Evolutionary conservation across 768 basidiomycete genomes (phyloP).

Genomic region (Boletus speciosus): DNA sequence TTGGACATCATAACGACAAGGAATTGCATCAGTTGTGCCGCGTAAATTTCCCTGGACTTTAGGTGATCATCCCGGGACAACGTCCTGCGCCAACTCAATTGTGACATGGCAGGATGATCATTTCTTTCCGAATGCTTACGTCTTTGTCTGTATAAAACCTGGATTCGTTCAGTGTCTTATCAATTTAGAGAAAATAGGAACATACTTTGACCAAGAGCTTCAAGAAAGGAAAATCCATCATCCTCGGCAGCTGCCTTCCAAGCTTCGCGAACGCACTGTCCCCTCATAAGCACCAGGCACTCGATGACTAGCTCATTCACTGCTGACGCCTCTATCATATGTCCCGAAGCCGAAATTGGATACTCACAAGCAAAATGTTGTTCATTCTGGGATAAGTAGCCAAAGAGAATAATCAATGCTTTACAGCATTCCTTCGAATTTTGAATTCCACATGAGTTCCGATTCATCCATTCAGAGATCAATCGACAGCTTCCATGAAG

Average conservation of each 20-base stretch:
- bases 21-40: constrained; percentile 26
- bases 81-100: constrained; percentile 8
- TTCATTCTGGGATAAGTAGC: constrained; percentile 19
- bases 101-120: background rate
- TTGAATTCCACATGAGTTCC: constrained; percentile 24
- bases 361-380: constrained; percentile 18
- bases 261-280: constrained; percentile 15
- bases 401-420: constrained; percentile 26
- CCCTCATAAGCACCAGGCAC: constrained; percentile 12
- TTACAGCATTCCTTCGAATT: constrained; percentile 30
- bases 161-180: constrained; percentile 1
- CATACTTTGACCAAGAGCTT: constrained; percentile 20
- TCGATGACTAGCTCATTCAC: constrained; percentile 20
- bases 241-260: constrained; percentile 22
- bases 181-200: background rate
- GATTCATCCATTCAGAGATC: constrained; percentile 23
- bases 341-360: background rate
- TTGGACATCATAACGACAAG: constrained; percentile 20
- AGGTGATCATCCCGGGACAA: constrained; percentile 7
- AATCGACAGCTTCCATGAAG: constrained; percentile 19
- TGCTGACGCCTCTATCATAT: constrained; percentile 2
- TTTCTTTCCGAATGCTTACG: constrained; percentile 10
- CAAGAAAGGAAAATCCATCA: constrained; percentile 4
- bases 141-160: constrained; percentile 16
- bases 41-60: constrained; percentile 1